These are phyloP conservation scores for Zygosaccharomyces sapae DNA, from an alignment of 1,139 yeast genomes.

Conservation along the genomic window DNA sequence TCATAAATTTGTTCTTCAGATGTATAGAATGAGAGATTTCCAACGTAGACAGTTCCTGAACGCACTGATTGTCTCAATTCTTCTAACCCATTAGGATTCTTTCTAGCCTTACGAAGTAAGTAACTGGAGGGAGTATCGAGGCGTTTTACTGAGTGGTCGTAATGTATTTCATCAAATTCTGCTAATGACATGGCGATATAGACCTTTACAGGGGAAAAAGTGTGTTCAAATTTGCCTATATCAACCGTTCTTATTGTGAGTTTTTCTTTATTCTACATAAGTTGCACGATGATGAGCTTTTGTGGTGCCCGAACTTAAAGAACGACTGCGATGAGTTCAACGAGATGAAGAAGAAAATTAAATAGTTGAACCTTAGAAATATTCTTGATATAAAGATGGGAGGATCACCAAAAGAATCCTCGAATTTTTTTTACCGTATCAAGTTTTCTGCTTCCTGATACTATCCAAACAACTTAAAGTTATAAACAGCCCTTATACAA, in stretches of 20 bases:
- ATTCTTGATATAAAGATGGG: no score
- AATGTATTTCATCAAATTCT: slow-evolving; percentile 41
- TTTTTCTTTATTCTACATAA: slow-evolving; percentile 40
- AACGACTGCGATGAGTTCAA: slow-evolving; percentile 47
- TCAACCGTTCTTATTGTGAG: slow-evolving; percentile 68
- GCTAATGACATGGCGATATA: slow-evolving; percentile 34
- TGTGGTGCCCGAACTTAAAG: slow-evolving; percentile 39
- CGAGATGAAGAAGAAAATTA: not conserved
- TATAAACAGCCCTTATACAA: not conserved
- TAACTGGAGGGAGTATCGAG: slow-evolving; percentile 77
- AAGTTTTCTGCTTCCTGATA: not conserved
- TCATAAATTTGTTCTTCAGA: slow-evolving; percentile 92
- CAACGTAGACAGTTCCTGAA: slow-evolving; percentile 79
- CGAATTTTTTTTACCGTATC: no score
- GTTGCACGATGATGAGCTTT: slow-evolving; percentile 1
- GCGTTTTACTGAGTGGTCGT: slow-evolving; percentile 54
- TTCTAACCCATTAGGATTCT: slow-evolving; percentile 46
- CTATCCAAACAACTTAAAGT: not conserved
- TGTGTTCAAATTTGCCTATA: slow-evolving; percentile 50
- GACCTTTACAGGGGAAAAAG: not conserved
- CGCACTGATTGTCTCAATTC: slow-evolving; percentile 60
- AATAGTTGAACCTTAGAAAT: no score
- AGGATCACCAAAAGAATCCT: no score
- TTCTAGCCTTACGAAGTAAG: slow-evolving; percentile 66
- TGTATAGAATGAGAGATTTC: slow-evolving; percentile 79